Conservation (phyloP, 2,329 filamentous ascomycete species). For the Penicillium sp. region DNA sequence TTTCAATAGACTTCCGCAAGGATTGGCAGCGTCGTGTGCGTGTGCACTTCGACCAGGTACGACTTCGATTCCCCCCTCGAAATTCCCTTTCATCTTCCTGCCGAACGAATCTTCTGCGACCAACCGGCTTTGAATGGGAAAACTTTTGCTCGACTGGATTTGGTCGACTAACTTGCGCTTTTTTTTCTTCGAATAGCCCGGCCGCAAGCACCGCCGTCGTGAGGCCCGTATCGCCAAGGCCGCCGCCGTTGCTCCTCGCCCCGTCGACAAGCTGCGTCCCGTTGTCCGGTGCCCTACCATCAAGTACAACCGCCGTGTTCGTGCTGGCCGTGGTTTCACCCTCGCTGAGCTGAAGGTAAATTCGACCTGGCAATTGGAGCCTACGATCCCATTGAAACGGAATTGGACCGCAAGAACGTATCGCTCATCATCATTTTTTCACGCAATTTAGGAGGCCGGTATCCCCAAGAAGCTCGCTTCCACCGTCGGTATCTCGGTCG, state of each 20-base stretch:
- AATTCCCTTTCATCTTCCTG: conserved; percentile 1
- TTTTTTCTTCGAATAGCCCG: conserved; percentile 63
- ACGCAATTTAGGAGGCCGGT: conserved; percentile 72
- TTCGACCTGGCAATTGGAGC: conserved; percentile 10
- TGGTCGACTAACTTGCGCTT: conserved; percentile 40
- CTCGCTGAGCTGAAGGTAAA: conserved; percentile 95
- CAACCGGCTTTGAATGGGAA: conserved; percentile 17
- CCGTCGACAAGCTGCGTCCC: conserved; percentile 94
- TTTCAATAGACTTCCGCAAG: conserved; percentile 86
- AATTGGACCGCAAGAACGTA: not conserved
- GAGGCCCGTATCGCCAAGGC: conserved; percentile 93
- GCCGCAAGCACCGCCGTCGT: conserved; percentile 91
- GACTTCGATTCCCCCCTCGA: conserved; percentile 39
- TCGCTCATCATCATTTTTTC: conserved; percentile 13
- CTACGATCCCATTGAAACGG: not conserved
- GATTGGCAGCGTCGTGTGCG: conserved; percentile 99
- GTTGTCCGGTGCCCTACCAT: conserved; percentile 96
- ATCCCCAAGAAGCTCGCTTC: conserved; percentile 92
- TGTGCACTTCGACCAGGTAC: conserved; percentile 99
- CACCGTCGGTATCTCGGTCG: conserved; percentile 96
- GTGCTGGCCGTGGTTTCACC: conserved; percentile 96
- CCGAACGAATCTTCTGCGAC: conserved; percentile 18
- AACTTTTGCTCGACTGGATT: conserved; percentile 15
- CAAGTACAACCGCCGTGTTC: conserved; percentile 99
- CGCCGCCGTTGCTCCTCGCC: conserved; percentile 90